Percentiles rank a stretch among this genome's conserved stretches.
Evolutionary conservation across 2,329 filamentous ascomycete genomes (phyloP).

Genomic region (Tolypocladium tropicale): DNA sequence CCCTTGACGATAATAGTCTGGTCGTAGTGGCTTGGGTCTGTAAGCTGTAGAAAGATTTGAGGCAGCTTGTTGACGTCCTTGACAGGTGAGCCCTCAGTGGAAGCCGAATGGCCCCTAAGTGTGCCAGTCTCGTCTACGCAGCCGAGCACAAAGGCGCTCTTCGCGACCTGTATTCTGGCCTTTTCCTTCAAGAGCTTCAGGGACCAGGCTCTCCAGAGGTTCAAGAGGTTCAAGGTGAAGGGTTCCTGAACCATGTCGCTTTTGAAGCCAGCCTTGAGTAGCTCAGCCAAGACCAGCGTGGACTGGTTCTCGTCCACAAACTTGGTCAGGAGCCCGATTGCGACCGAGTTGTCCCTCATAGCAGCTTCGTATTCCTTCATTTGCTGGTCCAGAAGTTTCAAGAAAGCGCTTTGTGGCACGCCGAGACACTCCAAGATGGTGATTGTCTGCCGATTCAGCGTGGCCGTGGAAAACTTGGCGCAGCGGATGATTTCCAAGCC

Average conservation of each 20-base stretch:
- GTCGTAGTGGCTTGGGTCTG: conserved; percentile 40
- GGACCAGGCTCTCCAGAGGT: conserved; percentile 81
- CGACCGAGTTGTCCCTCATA: conserved; percentile 53
- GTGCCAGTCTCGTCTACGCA: conserved; percentile 77
- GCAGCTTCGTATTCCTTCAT: conserved; percentile 58
- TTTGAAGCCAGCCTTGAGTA: conserved; percentile 77
- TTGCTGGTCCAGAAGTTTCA: conserved; percentile 56
- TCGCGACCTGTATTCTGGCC: conserved; percentile 68
- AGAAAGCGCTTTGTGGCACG: conserved; percentile 57
- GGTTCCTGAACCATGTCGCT: conserved; percentile 51
- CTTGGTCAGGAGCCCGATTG: conserved; percentile 57
- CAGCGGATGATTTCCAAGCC: conserved; percentile 78
- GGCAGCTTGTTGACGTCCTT: conserved; percentile 50
- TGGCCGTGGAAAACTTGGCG: conserved; percentile 66
- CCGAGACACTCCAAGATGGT: conserved; percentile 72
- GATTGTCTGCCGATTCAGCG: conserved; percentile 85
- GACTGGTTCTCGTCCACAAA: conserved; percentile 81
- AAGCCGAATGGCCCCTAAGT: conserved; percentile 59
- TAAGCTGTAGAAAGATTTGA: conserved; percentile 83
- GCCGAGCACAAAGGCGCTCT: conserved; percentile 81
- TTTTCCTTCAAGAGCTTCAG: conserved; percentile 90
- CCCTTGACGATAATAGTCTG: conserved; percentile 60
- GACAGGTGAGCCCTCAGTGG: conserved; percentile 25
- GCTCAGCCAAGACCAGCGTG: conserved; percentile 61
- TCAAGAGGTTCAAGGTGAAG: conserved; percentile 69